phyloP scores from a whole-genome alignment of 1,139 yeast genomes.

The Entelexis paramagnoliae region DNA sequence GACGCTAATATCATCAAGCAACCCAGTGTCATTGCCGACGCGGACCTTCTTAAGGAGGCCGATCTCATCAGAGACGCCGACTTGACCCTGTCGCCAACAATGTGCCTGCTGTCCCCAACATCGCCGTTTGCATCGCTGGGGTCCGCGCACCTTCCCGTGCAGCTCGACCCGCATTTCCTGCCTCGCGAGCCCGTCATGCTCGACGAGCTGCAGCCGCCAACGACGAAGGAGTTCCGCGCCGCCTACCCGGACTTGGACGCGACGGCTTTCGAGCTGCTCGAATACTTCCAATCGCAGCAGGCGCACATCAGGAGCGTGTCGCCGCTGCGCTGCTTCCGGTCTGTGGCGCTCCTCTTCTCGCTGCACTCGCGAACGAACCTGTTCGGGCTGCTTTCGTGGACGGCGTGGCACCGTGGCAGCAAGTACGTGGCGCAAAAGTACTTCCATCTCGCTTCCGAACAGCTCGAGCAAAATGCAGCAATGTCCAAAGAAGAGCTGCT shows the following conservation, averaged over 20 bases:
- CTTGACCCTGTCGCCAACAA: background rate
- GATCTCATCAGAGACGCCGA: background rate
- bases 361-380: constrained; percentile 57
- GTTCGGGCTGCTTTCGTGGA: constrained; percentile 66
- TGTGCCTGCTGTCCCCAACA: background rate
- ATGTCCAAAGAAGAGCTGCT: constrained; percentile 35
- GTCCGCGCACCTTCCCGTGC: background rate
- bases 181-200: background rate
- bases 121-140: background rate
- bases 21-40: too few species aligned
- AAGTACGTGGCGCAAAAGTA: constrained; percentile 33
- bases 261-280: constrained; percentile 45
- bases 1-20: too few species aligned
- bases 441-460: constrained; percentile 30
- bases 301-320: constrained; percentile 48
- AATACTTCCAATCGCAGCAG: constrained; percentile 54
- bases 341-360: constrained; percentile 71
- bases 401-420: constrained; percentile 48
- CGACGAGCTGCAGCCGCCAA: background rate
- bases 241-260: constrained; percentile 32
- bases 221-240: constrained; percentile 13
- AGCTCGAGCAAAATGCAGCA: constrained; percentile 24
- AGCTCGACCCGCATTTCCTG: background rate
- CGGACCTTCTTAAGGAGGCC: background rate
- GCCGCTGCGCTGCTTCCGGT: constrained; percentile 63